Conservation (phyloP, 768 basidiomycete species). For the Tulasnella sp. region DNA sequence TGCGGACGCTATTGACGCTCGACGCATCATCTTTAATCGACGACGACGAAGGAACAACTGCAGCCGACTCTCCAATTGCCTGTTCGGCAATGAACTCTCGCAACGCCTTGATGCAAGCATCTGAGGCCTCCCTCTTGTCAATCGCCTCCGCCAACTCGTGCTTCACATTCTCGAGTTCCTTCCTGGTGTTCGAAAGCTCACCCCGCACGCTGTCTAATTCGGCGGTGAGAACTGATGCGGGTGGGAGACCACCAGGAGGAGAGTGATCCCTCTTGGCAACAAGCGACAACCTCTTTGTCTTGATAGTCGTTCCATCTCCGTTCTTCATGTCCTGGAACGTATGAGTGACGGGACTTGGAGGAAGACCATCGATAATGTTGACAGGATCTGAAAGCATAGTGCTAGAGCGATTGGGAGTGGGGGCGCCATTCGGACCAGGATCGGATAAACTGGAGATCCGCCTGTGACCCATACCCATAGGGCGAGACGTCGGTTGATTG, state of each 20-base stretch:
- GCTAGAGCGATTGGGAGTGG: slow-evolving; percentile 27
- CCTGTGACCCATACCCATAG: slow-evolving; percentile 45
- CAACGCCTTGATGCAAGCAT: slow-evolving; percentile 72
- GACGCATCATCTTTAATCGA: background rate
- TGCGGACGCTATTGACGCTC: background rate
- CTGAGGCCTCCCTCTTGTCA: slow-evolving; percentile 82
- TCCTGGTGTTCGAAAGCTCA: slow-evolving; percentile 49
- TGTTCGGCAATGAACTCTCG: slow-evolving; percentile 48
- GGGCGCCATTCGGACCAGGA: slow-evolving; percentile 36
- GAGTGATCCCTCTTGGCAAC: slow-evolving; percentile 40
- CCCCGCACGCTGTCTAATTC: slow-evolving; percentile 54
- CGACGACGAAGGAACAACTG: slow-evolving; percentile 34
- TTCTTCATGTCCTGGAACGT: slow-evolving; percentile 35
- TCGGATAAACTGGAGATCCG: slow-evolving; percentile 63
- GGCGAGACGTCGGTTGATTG: slow-evolving; percentile 28
- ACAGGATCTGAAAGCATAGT: slow-evolving; percentile 30
- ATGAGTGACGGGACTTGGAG: slow-evolving; percentile 23
- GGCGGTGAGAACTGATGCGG: slow-evolving; percentile 19
- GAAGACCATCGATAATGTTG: slow-evolving; percentile 9
- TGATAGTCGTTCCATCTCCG: slow-evolving; percentile 27
- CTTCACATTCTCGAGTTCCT: slow-evolving; percentile 54
- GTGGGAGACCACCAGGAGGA: background rate
- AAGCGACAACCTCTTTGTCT: slow-evolving; percentile 27
- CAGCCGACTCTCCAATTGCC: slow-evolving; percentile 21
- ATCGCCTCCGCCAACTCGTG: slow-evolving; percentile 66